Base-by-base conservation (phyloP, 345 rosid species). In the Hypericum perforatum region DNA sequence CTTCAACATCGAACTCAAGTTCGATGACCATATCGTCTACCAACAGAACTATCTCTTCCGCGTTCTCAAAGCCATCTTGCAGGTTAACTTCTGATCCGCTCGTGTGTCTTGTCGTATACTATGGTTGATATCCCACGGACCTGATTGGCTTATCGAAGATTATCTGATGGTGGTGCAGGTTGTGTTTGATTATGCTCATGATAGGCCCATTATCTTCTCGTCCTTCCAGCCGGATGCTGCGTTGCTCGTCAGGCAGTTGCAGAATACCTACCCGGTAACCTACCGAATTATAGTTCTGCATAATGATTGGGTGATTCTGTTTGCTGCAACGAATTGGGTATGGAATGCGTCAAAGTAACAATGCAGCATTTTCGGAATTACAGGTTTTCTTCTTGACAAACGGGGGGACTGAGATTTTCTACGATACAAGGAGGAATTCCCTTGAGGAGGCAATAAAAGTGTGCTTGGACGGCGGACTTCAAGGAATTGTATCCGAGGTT, bases 371-470 rank as follows among this genome's bases (percentile, higher is more conserved):
- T 16, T 7, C 9, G 22, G 11, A 6, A 16, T 9, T 45, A 41
- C 62, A 66, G 70, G 70, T 66, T 0, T 66, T 66, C 39, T 66
- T 66, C 65, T 41, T 66, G 32, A 66, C 70, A 0, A 66, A 66
- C 40, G 70, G 70, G 10, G 65, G 70, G 11, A 60, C 65, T 0
- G 65, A 66, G 56, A 60, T 39, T 44, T 56, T 54, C 39, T n/a
- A 9, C 13, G 65, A 66, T 11, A n/a, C 40, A 1, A 55, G 70
- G 50, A 66, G 70, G 42, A 66, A 66, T 45, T 66, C 70, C 0
- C 43, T 66, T 45, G 65, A 66, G 13, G 65, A 56, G 11, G 65
- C 70, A 37, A 60, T 66, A 38, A 56, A 66, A 39, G 57, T 66
- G 39, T 60, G 70, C 43, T 12, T 5, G 0, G 70, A 66, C 32